phyloP scores from a whole-genome alignment of 2,329 filamentous ascomycete genomes.

The Cytospora piceae region DNA sequence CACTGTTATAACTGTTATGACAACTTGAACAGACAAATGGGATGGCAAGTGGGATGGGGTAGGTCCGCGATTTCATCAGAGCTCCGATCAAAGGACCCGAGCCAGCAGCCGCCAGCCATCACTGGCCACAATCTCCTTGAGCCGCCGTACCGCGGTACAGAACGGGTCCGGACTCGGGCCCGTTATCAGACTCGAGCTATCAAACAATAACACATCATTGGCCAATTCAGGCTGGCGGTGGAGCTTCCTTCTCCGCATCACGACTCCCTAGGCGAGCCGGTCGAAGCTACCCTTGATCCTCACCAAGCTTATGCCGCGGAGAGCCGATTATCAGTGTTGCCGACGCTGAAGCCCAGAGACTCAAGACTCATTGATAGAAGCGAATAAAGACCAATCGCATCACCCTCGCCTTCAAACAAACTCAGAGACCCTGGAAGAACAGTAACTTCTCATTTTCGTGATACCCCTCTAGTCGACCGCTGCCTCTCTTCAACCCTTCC shows the following conservation, averaged over 20 bases:
- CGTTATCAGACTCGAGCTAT: conserved; percentile 17
- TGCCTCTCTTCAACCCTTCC: not conserved
- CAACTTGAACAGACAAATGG: not conserved
- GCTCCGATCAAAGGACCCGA: conserved; percentile 23
- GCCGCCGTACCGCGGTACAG: not conserved
- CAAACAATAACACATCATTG: conserved; percentile 14
- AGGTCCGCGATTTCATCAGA: conserved; percentile 11
- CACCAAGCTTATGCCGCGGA: conserved; percentile 17
- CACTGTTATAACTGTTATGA: not conserved
- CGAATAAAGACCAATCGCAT: conserved; percentile 9
- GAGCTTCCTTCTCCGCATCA: conserved; percentile 21
- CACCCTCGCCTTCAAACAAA: not conserved
- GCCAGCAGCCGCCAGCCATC: conserved; percentile 4
- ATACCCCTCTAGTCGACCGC: conserved; percentile 9
- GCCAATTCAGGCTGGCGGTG: conserved; percentile 16
- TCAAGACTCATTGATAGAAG: conserved; percentile 2
- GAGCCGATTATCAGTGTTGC: not conserved
- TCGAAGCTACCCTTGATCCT: conserved; percentile 24
- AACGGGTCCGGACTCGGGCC: conserved; percentile 14
- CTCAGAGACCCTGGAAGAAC: not conserved
- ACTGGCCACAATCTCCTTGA: not conserved
- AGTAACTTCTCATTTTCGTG: not conserved
- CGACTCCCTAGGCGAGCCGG: conserved; percentile 2
- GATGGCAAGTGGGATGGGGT: not conserved
- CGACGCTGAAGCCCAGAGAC: not conserved